phyloP scores from a whole-genome alignment of 139 green algal species.

The Coccomyxa sp. region DNA sequence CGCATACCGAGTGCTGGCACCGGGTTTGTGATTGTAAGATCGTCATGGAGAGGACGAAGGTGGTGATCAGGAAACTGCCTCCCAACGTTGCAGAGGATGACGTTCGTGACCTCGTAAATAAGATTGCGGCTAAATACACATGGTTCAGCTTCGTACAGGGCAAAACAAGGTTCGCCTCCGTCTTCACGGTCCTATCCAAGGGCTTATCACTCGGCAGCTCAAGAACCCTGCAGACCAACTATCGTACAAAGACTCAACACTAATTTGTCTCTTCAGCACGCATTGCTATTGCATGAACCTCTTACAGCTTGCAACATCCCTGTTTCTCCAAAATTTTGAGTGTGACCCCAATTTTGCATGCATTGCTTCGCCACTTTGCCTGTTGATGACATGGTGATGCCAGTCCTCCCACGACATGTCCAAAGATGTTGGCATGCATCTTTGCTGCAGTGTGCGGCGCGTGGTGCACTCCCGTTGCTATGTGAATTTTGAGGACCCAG shows the following conservation, averaged over 20 bases:
- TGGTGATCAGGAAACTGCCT: slow-evolving; percentile 64
- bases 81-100: slow-evolving; percentile 45
- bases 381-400: too few relatives aligned
- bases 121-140: slow-evolving; percentile 33
- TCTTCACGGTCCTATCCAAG: not conserved
- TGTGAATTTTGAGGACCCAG: slow-evolving; percentile 49
- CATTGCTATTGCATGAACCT: not conserved
- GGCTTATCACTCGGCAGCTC: too few relatives aligned
- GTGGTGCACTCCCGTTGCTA: slow-evolving; percentile 51
- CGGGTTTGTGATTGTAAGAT: too few relatives aligned
- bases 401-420: too few relatives aligned
- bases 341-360: not conserved
- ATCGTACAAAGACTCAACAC: not conserved
- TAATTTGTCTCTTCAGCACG: not conserved
- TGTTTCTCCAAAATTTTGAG: not conserved
- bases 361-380: too few relatives aligned
- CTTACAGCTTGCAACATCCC: not conserved
- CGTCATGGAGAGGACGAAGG: slow-evolving; percentile 40
- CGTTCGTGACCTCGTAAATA: slow-evolving; percentile 32
- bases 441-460: slow-evolving; percentile 40
- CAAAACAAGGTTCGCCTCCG: slow-evolving; percentile 55
- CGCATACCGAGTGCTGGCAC: too few relatives aligned
- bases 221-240: too few relatives aligned
- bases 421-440: too few relatives aligned
- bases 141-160: slow-evolving; percentile 68